Base-by-base conservation (phyloP, 2,329 filamentous ascomycete genomes). In the Purpureocillium lavendulum region DNA sequence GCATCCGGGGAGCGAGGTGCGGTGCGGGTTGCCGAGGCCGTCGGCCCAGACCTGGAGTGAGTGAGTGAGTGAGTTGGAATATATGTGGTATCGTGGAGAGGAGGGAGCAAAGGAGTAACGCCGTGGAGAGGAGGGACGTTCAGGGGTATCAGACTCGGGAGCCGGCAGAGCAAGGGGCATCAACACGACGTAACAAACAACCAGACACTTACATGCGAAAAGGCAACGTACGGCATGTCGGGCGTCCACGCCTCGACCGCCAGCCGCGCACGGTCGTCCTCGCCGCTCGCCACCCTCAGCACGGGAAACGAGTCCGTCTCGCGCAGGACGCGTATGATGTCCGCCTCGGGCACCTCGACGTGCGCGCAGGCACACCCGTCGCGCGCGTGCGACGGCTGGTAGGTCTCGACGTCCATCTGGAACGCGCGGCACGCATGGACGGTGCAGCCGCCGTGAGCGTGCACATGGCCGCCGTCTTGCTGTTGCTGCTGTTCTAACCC, bases 11-110 rank as follows among this genome's bases (percentile, higher is more conserved):
- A 62, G 47, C 4, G 57, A 43, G 35, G 60, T 63, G 12, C 39
- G 42, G 0, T 16, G 44, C 11, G 54, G 50, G 36, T 59, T 60
- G 3, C 57, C 60, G 10, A 61, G 41, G 0, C 60, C 60, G 38
- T 64, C 58, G 1, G 59, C 56, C 60, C 60, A 62, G 14, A 62
- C 56, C 51, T 51, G 33, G 21, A 26, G 5, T 5, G 21, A 10
- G 21, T 26, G 6, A 26, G 21, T 26, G 21, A 10, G 21, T 26
- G 21, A 6, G 21, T 6, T 26, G 5, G 21, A n/a, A n/a, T n/a
- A n/a, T n/a, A n/a, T n/a, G n/a, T n/a, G n/a, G n/a, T n/a, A n/a
- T n/a, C n/a, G n/a, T n/a, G n/a, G n/a, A n/a, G n/a, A n/a, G n/a
- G n/a, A n/a, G 21, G 21, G 21, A 26, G 21, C 21, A 26, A 6